A percentile compares a stretch with the other conserved stretches of the same genome.
Evolutionary conservation across 1,284 basidiomycete genomes (phyloP).

Genomic region (Puccinia horiana): DNA sequence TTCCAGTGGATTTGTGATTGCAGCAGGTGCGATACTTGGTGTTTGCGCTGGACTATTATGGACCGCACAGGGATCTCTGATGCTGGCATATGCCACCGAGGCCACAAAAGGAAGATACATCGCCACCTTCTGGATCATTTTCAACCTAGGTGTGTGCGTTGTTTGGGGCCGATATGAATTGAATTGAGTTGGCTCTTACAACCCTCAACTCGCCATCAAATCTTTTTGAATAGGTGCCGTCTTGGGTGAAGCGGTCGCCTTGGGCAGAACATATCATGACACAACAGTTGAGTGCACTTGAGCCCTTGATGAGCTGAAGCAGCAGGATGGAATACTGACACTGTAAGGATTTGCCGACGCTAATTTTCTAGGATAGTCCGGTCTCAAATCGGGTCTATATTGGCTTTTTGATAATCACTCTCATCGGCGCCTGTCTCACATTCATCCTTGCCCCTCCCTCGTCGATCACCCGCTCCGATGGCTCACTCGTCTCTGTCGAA

Average conservation of each 20-base stretch:
- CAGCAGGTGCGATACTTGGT: slow-evolving; percentile 76
- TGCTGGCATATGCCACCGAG: slow-evolving; percentile 75
- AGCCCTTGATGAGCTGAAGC: not conserved
- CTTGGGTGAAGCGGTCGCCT: slow-evolving; percentile 44
- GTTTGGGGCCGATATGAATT: not conserved
- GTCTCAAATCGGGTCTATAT: slow-evolving; percentile 52
- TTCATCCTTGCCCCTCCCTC: slow-evolving; percentile 42
- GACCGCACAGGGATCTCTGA: slow-evolving; percentile 70
- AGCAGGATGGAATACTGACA: not conserved
- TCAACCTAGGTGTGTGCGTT: slow-evolving; percentile 42
- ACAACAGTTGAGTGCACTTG: slow-evolving; percentile 23
- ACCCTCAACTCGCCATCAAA: not conserved
- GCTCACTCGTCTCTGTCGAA: slow-evolving; percentile 52
- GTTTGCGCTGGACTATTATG: slow-evolving; percentile 75
- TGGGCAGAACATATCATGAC: slow-evolving; percentile 32
- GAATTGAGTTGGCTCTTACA: not conserved
- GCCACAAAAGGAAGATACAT: slow-evolving; percentile 74
- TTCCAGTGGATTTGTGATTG: slow-evolving; percentile 63
- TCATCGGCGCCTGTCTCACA: slow-evolving; percentile 39
- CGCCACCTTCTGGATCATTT: slow-evolving; percentile 70
- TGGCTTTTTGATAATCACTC: slow-evolving; percentile 53
- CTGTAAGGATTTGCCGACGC: not conserved
- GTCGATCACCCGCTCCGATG: slow-evolving; percentile 53
- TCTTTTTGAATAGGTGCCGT: slow-evolving; percentile 39
- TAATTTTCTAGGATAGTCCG: slow-evolving; percentile 25